Evolutionary conservation across 2,329 filamentous ascomycete species (phyloP), one percentile per base, ranked within the genome.

Genomic region (Fusarium sacchari): DNA sequence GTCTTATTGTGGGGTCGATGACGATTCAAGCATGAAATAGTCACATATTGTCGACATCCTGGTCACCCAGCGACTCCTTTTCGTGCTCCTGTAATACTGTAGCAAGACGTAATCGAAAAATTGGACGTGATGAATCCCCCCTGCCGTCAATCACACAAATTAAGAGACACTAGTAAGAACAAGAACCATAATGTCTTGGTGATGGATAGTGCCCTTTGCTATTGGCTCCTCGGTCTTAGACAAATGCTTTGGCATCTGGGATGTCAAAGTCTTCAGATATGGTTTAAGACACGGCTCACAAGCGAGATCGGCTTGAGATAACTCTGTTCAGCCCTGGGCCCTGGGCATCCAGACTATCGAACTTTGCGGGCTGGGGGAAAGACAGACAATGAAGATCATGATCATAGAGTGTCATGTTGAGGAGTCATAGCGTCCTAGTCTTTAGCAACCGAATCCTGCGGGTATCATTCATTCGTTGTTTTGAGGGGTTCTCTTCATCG

Each of bases 401-500:
- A 64, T 65, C 55, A 36, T 28, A 40, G 42, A 52, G 28, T 39
- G 22, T 32, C 43, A 37, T 42, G 34, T 28, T 39, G 56, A 24
- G 42, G 49, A 37, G 30, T 20, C 46, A 30, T n/a, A 50, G n/a
- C 28, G 22, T 60, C 53, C 14, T 53, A 14, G 20, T 15, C 26
- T 28, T 30, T 40, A n/a, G 36, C 43, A 56, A 49, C 28, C 42
- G 52, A 55, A 52, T 46, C 12, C 44, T 55, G 24, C 66, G 59
- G 50, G 60, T 66, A 63, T 63, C 56, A 28, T 73, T 49, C 39
- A 52, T 66, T 60, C 49, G 58, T 69, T 40, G 52, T 57, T 53
- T 70, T 58, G 18, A 22, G 28, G 26, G 39, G 22, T 26, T 36
- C 52, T 67, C 24, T 63, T 82, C 76, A 83, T 68, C 76, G 74